Percentiles rank a stretch among this genome's conserved stretches.
Conservation (phyloP, 1,284 basidiomycete species). For the Veloboletus limbatus region DNA sequence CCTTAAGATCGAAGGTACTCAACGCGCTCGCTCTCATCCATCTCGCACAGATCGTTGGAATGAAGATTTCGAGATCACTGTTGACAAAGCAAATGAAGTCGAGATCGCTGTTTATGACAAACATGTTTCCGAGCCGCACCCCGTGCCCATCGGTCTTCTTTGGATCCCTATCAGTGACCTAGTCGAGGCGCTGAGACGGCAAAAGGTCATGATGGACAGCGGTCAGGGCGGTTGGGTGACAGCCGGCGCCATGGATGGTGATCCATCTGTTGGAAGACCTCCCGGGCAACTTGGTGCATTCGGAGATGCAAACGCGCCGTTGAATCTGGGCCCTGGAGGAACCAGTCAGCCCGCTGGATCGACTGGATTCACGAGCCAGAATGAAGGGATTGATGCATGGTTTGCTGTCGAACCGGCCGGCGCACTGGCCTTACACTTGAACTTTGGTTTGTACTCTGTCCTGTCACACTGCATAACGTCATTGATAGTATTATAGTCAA, state of each 20-base stretch:
- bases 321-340: conserved; percentile 43
- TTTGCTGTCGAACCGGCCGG: conserved; percentile 98
- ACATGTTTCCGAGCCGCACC: conserved; percentile 73
- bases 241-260: conserved; percentile 77
- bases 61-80: conserved; percentile 94
- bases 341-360: conserved; percentile 27
- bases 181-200: conserved; percentile 90
- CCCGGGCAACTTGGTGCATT: conserved; percentile 40
- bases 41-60: conserved; percentile 96
- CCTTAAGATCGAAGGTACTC: conserved; percentile 95
- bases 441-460: conserved; percentile 71
- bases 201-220: conserved; percentile 85
- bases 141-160: conserved; percentile 90
- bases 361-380: conserved; percentile 32
- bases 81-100: conserved; percentile 98
- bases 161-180: conserved; percentile 97
- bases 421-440: conserved; percentile 80
- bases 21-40: conserved; percentile 88
- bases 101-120: conserved; percentile 97
- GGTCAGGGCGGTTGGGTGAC: conserved; percentile 93
- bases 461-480: conserved; percentile 4
- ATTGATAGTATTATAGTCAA: conserved; percentile 62
- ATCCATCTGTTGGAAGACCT: conserved; percentile 39
- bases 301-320: conserved; percentile 56
- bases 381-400: conserved; percentile 94